Conservation (phyloP, 352 stramenopile species). For the Blastocystis sp. region DNA sequence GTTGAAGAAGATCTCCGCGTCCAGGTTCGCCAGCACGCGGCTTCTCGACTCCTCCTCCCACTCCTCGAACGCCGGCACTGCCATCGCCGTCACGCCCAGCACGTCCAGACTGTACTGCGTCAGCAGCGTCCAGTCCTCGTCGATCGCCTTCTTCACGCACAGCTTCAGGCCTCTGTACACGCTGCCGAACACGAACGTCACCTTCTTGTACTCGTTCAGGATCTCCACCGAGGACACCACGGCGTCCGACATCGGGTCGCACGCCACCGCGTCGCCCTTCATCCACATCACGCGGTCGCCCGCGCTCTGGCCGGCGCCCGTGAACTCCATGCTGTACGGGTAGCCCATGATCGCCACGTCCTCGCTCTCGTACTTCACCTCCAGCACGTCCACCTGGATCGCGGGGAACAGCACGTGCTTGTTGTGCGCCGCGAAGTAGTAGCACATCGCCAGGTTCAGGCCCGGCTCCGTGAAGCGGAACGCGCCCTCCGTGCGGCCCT, state of each 20-base stretch:
- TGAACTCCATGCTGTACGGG: constrained; percentile 54
- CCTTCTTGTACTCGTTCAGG: constrained; percentile 62
- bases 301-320: constrained; percentile 34
- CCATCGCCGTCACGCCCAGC: constrained; percentile 19
- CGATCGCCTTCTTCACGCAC: constrained; percentile 43
- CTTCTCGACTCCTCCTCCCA: neutral
- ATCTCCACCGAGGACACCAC: constrained; percentile 33
- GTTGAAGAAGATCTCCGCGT: constrained; percentile 22
- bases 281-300: constrained; percentile 64
- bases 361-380: constrained; percentile 62
- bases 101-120: constrained; percentile 49
- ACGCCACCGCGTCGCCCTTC: neutral
- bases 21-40: constrained; percentile 27
- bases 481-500: constrained; percentile 33
- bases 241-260: constrained; percentile 15
- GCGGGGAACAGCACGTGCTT: constrained; percentile 14
- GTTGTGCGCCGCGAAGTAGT: constrained; percentile 63
- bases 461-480: constrained; percentile 56
- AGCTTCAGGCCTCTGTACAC: constrained; percentile 52
- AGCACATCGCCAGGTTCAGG: constrained; percentile 56
- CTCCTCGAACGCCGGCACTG: neutral
- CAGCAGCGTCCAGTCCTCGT: constrained; percentile 46
- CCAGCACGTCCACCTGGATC: constrained; percentile 56
- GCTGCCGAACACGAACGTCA: constrained; percentile 22
- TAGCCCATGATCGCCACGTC: constrained; percentile 35